A percentile compares a stretch with the other conserved stretches of the same genome.
Conservation (phyloP, 108 stramenopile species). For the Asterionellopsis glacialis region DNA sequence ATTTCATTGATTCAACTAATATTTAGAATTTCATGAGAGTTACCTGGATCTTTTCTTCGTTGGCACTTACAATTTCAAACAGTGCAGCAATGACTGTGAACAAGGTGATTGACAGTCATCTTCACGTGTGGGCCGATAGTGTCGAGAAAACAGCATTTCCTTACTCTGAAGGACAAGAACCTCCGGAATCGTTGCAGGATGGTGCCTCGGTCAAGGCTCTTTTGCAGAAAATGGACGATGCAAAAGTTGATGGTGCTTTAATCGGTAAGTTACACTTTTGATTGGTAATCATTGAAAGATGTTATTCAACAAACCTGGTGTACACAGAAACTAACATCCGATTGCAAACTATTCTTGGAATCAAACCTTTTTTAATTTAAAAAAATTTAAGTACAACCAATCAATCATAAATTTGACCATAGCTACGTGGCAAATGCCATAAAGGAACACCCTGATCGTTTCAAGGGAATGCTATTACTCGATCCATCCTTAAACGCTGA, state of each 20-base stretch:
- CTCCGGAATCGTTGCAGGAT: slow-evolving; percentile 53
- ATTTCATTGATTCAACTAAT: too few species aligned
- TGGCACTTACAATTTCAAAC: too few species aligned
- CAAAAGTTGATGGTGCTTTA: slow-evolving; percentile 78
- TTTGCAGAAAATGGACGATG: slow-evolving; percentile 56
- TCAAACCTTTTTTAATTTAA: too few species aligned
- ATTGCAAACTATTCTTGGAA: too few species aligned
- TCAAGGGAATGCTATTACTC: slow-evolving; percentile 82
- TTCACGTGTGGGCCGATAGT: slow-evolving; percentile 78
- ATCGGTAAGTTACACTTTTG: slow-evolving; percentile 16
- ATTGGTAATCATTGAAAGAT: too few species aligned
- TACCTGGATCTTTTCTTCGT: too few species aligned
- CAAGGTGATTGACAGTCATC: slow-evolving; percentile 67
- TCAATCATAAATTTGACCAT: slow-evolving; percentile 89
- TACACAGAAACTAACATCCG: too few species aligned
- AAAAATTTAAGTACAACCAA: slow-evolving; percentile 66
- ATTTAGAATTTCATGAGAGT: too few species aligned
- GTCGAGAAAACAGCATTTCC: slow-evolving; percentile 42
- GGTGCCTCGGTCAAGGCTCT: slow-evolving; percentile 42
- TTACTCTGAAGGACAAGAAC: slow-evolving; percentile 56
- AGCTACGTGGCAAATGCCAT: slow-evolving; percentile 72
- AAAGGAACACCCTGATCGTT: slow-evolving; percentile 51
- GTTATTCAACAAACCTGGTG: too few species aligned
- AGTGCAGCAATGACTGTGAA: too few species aligned
- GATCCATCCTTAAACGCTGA: slow-evolving; percentile 62